Evolutionary conservation across 352 stramenopile genomes (phyloP).

Genomic region (Halophytophthora batemanensis): DNA sequence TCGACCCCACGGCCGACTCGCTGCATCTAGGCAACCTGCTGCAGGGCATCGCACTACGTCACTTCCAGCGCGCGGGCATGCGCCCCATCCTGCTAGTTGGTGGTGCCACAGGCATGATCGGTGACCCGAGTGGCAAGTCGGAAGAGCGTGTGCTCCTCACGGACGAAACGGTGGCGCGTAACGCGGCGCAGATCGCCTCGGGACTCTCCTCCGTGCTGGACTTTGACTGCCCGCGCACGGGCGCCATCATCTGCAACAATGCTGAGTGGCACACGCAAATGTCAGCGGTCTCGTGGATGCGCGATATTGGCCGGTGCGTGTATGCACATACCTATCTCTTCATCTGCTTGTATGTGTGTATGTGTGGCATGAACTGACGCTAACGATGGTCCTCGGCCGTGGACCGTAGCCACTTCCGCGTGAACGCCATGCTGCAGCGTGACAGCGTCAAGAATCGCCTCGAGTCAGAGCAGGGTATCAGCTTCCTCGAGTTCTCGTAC

Average conservation of each 20-base stretch:
- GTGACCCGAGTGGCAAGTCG: slow-evolving; percentile 98
- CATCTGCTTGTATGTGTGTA: neutral
- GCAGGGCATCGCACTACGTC: slow-evolving; percentile 79
- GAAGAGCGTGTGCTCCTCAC: slow-evolving; percentile 95
- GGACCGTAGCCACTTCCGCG: slow-evolving; percentile 88
- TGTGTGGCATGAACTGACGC: neutral
- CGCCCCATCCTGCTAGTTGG: slow-evolving; percentile 90
- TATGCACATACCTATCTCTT: too few species aligned
- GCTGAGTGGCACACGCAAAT: slow-evolving; percentile 95
- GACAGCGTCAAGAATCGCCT: slow-evolving; percentile 98
- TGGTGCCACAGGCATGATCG: slow-evolving; percentile 92
- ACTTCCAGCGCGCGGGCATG: slow-evolving; percentile 84
- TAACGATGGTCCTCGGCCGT: neutral
- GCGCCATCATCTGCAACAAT: slow-evolving; percentile 98
- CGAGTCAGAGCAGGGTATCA: slow-evolving; percentile 93
- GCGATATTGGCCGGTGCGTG: slow-evolving; percentile 90
- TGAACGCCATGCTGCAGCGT: slow-evolving; percentile 98
- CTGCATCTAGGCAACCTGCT: slow-evolving; percentile 91
- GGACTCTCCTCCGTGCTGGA: slow-evolving; percentile 94
- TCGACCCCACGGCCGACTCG: slow-evolving; percentile 91
- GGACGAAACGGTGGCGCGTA: slow-evolving; percentile 90
- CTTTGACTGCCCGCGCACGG: slow-evolving; percentile 87
- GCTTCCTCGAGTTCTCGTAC: slow-evolving; percentile 99
- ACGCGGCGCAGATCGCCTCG: slow-evolving; percentile 88
- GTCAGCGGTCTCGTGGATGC: slow-evolving; percentile 96